Conservation (phyloP, 192 early-diverging fungal genomes). For the Coemansia sp. region DNA sequence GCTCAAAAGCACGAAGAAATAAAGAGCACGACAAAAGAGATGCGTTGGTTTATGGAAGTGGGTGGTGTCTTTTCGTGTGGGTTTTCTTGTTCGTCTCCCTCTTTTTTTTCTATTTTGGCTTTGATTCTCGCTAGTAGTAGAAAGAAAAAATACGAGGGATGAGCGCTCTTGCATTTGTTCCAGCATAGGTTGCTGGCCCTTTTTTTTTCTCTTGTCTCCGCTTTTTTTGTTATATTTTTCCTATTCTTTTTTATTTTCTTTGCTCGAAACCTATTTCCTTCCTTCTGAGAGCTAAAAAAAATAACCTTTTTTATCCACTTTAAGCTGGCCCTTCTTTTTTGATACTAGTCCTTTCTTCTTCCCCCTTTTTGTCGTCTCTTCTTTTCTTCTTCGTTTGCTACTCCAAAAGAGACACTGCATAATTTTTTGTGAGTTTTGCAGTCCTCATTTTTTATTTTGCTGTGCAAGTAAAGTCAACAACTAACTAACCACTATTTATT, state of each 20-base stretch:
- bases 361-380: neutral
- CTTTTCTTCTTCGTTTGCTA: constrained; percentile 1
- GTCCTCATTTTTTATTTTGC: constrained; percentile 9
- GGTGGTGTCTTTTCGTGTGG: neutral
- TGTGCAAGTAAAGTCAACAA: constrained; percentile 2
- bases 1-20: neutral
- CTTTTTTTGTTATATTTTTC: constrained; percentile 2
- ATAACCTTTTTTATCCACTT: neutral
- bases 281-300: constrained; percentile 4
- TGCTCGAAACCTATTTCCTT: neutral
- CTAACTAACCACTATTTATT: neutral
- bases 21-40: too few relatives aligned
- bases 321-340: neutral
- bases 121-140: neutral
- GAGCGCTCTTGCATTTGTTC: neutral
- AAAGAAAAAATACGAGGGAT: neutral
- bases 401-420: neutral
- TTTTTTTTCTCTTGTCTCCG: constrained; percentile 1
- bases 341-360: neutral
- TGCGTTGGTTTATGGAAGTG: neutral
- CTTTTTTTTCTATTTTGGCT: neutral
- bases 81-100: neutral
- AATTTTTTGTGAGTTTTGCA: neutral
- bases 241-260: constrained; percentile 3
- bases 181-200: neutral